Evolutionary conservation across 805 yeast species (phyloP).

Genomic region (Lipomyces yamadae): DNA sequence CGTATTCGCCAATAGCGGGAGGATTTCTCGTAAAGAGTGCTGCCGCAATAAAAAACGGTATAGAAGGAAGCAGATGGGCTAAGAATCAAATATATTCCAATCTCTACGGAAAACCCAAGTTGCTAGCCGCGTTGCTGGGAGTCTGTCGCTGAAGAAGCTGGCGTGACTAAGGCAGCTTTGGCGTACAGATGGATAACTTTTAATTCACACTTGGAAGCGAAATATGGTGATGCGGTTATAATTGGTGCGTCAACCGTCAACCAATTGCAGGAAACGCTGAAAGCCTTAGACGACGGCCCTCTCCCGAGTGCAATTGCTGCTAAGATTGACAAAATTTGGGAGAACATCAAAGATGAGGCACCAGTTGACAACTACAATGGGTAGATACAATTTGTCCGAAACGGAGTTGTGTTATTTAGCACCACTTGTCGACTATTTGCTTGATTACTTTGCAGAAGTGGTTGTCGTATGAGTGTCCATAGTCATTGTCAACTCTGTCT

Average conservation of each 20-base stretch:
- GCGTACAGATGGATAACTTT: slow-evolving; percentile 39
- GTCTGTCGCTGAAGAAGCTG: slow-evolving; percentile 13
- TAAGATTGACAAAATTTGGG: slow-evolving; percentile 41
- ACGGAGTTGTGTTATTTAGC: too few relatives aligned
- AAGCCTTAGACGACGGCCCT: slow-evolving; percentile 38
- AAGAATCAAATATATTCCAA: slow-evolving; percentile 18
- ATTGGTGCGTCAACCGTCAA: slow-evolving; percentile 37
- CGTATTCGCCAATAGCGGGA: slow-evolving; percentile 40
- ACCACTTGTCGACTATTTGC: too few relatives aligned
- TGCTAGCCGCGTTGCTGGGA: slow-evolving; percentile 29
- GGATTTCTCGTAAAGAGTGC: slow-evolving; percentile 33
- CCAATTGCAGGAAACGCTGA: slow-evolving; percentile 38
- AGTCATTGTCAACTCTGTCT: too few relatives aligned
- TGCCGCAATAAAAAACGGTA: slow-evolving; percentile 28
- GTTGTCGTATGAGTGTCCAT: too few relatives aligned
- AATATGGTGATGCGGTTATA: slow-evolving; percentile 39
- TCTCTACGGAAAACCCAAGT: slow-evolving; percentile 27
- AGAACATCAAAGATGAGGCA: slow-evolving; percentile 38
- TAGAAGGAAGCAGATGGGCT: slow-evolving; percentile 22
- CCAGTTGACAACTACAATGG: slow-evolving; percentile 37
- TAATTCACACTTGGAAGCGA: slow-evolving; percentile 34
- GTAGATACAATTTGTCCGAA: background rate
- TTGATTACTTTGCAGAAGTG: too few relatives aligned
- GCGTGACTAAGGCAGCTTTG: slow-evolving; percentile 24
- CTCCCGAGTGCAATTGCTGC: slow-evolving; percentile 35